Evolutionary conservation across 768 basidiomycete genomes (phyloP), one percentile per base, ranked within the genome.

Genomic region (Mycena haematopus): DNA sequence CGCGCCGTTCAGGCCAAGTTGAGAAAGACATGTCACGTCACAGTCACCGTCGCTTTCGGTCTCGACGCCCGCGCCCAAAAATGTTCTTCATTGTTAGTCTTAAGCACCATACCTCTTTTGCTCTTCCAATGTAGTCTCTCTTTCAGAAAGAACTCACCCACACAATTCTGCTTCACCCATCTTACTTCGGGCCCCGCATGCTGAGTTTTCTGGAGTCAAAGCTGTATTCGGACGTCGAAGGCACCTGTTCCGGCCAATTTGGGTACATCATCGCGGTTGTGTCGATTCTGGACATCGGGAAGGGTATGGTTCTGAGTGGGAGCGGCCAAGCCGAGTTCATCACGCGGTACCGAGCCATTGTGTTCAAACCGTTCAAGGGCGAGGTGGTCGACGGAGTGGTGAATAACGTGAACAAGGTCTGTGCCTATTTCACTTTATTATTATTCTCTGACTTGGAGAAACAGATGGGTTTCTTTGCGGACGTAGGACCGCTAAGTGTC

Each of bases 331-430:
- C 97, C 6, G 94, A 98, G 78, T 99, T 99, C 75, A 84, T 93
- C 66, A 94, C 95, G 22, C 83, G 91, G 57, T 99, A 99, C 77
- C 88, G 91, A 27, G 97, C 97, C 7, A 95, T 99, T 67, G 96
- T 99, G 21, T 98, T 97, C 85, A 96, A 98, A 76, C 97, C 97
- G n/a, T 99, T 99, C 84, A 97, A 98, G 76, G 96, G 95, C 11
- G 96, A 99, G 74, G 96, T 98, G 5, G 92, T 99, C 19, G 97
- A 99, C 74, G 96, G 95, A 0, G 89, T 95, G 3, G 96, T 99
- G 19, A 91, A 90, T 70, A 95, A 93, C 63, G 97, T 99, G 36
- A 96, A 89, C 75, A 97, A 97, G 85, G 96, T 95, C 68, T 70
- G 88, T 56, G 24, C 2, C 56, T 31, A 15, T 35, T 13, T 27